These are phyloP conservation scores for Nothophoma quercina DNA, from an alignment of 2,329 filamentous ascomycete genomes.

Conservation along the genomic window DNA sequence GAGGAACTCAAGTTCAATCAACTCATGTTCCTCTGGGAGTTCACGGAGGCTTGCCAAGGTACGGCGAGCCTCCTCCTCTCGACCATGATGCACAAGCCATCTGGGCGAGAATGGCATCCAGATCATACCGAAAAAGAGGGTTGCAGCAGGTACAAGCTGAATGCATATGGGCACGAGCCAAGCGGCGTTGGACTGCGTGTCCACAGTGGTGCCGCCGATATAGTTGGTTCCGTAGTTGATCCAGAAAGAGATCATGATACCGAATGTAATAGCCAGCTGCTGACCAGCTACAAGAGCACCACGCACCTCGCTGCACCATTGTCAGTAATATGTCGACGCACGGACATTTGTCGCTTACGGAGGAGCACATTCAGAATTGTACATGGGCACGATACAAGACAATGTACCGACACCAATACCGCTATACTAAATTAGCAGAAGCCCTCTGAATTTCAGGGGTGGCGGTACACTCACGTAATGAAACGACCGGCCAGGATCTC, in stretches of 20 bases:
- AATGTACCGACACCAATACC: slow-evolving; percentile 73
- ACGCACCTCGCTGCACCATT: slow-evolving; percentile 61
- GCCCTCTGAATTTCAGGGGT: not conserved
- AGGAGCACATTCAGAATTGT: slow-evolving; percentile 55
- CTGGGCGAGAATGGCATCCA: slow-evolving; percentile 83
- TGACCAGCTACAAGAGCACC: slow-evolving; percentile 71
- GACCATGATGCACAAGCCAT: slow-evolving; percentile 75
- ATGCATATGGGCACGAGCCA: slow-evolving; percentile 78
- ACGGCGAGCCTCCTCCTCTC: slow-evolving; percentile 71
- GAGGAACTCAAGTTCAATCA: slow-evolving; percentile 78
- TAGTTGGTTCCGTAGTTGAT: slow-evolving; percentile 54
- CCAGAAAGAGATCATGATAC: slow-evolving; percentile 42
- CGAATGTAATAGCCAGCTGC: slow-evolving; percentile 66
- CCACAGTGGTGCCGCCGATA: slow-evolving; percentile 63
- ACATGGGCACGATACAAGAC: slow-evolving; percentile 70
- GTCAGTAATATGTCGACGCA: no score
- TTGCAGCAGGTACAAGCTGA: slow-evolving; percentile 71
- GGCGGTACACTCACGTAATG: slow-evolving; percentile 59
- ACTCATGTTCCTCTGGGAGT: slow-evolving; percentile 68
- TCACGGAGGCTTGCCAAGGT: slow-evolving; percentile 71
- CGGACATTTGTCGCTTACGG: slow-evolving; percentile 52
- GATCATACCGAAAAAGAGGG: slow-evolving; percentile 74
- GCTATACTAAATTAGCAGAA: slow-evolving; percentile 31
- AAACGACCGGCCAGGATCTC: slow-evolving; percentile 75
- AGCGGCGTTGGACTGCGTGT: slow-evolving; percentile 68